phyloP scores from a whole-genome alignment of 1,284 basidiomycete species.

The Neolentinus lepideus region DNA sequence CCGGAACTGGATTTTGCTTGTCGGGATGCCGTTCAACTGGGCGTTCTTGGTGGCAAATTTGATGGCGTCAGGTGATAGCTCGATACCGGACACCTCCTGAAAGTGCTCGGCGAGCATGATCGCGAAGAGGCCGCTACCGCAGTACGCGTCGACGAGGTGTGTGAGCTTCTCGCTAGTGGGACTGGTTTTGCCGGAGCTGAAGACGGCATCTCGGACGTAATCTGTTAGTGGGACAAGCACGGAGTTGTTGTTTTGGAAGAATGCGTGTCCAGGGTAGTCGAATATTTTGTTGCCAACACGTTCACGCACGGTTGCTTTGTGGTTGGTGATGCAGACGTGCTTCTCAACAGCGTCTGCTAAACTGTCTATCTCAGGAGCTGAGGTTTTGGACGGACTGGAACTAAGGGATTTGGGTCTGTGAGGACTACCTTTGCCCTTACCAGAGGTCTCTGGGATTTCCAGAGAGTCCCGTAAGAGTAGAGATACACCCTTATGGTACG shows the following conservation, averaged over 20 bases:
- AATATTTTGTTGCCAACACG: conserved; percentile 79
- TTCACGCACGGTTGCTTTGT: conserved; percentile 79
- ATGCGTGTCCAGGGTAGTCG: conserved; percentile 84
- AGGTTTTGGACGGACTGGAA: too few relatives aligned
- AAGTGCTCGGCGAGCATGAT: conserved; percentile 83
- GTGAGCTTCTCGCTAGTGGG: conserved; percentile 35
- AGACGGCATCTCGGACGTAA: conserved; percentile 68
- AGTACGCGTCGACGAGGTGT: conserved; percentile 90
- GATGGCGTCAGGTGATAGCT: conserved; percentile 77
- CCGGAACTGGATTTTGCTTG: conserved; percentile 46
- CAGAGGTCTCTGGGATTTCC: conserved; percentile 13
- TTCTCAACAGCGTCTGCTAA: conserved; percentile 32
- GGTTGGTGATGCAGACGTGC: conserved; percentile 80
- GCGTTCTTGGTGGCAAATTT: conserved; percentile 78
- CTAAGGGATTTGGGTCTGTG: not conserved
- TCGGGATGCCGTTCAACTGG: conserved; percentile 57
- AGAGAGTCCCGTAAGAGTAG: conserved; percentile 89
- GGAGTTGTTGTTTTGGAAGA: conserved; percentile 98
- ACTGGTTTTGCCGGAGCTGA: not conserved
- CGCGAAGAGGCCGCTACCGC: conserved; percentile 88
- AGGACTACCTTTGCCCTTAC: too few relatives aligned
- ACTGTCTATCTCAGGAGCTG: conserved; percentile 10
- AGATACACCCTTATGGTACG: conserved; percentile 87
- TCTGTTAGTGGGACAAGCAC: conserved; percentile 79
- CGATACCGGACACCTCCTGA: conserved; percentile 81